Evolutionary conservation across 2,329 filamentous ascomycete species (phyloP).

Genomic region (Coniochaeta sp.): DNA sequence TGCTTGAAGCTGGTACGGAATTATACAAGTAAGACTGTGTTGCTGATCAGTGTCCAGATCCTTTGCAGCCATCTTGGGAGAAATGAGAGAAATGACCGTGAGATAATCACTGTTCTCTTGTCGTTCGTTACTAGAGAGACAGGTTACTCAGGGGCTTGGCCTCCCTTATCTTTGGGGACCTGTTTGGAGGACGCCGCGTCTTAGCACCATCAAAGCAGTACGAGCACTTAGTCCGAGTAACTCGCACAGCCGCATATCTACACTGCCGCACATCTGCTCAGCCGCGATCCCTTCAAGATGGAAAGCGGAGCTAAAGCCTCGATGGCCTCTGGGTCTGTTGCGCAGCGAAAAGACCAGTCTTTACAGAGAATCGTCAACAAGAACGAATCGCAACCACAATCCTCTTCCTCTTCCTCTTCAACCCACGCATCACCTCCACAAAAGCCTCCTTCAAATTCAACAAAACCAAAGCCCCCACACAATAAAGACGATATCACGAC

Average conservation of each 20-base stretch:
- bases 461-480: neutral
- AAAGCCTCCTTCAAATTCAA: neutral
- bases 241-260: neutral
- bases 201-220: too few species aligned
- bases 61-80: too few species aligned
- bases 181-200: too few species aligned
- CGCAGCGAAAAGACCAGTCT: neutral
- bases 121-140: too few species aligned
- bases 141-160: too few species aligned
- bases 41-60: too few species aligned
- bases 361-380: neutral
- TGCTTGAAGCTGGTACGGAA: too few species aligned
- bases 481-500: neutral
- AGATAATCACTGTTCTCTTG: too few species aligned
- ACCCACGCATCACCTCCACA: neutral
- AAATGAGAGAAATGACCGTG: too few species aligned
- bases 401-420: neutral
- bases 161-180: neutral
- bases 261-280: neutral
- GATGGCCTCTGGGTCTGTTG: neutral
- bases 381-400: neutral
- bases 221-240: neutral
- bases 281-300: neutral
- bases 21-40: too few species aligned
- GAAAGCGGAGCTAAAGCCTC: neutral